phyloP scores from a whole-genome alignment of 345 rosid species.

The Aquilaria yunnanensis region DNA sequence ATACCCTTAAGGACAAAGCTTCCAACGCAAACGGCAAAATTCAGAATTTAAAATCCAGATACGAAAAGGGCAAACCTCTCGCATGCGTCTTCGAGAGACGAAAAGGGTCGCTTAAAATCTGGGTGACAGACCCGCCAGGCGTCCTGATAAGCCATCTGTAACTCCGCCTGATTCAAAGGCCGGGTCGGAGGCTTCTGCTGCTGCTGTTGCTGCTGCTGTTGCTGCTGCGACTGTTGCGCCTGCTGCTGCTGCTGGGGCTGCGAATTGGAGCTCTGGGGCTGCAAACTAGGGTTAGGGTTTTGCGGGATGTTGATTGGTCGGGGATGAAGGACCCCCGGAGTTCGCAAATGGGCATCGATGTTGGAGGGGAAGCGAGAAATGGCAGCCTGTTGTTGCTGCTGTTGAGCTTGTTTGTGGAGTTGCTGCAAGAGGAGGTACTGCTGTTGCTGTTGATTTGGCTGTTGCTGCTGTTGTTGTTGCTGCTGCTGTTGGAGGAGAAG shows the following conservation, averaged over 20 bases:
- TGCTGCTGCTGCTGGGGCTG: constrained; percentile 19
- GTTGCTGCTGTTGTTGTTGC: constrained; percentile 38
- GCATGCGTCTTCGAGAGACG: constrained; percentile 88
- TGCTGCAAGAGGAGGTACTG: constrained; percentile 55
- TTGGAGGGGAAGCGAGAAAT: constrained; percentile 94
- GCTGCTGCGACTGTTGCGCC: constrained; percentile 16
- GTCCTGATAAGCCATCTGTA: constrained; percentile 90
- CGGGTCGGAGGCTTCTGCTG: constrained; percentile 47
- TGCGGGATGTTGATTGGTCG: constrained; percentile 35
- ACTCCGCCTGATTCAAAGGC: constrained; percentile 69
- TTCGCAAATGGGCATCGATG: constrained; percentile 74
- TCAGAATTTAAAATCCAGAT: neutral
- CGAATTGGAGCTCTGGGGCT: constrained; percentile 32
- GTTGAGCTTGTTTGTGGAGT: constrained; percentile 40
- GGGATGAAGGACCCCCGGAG: constrained; percentile 43
- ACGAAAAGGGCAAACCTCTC: constrained; percentile 52
- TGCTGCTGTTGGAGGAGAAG: constrained; percentile 23
- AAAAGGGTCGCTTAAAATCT: constrained; percentile 76
- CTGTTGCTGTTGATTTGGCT: constrained; percentile 54
- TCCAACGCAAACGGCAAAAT: neutral
- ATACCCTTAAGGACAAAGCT: neutral
- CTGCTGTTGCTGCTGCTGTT: constrained; percentile 27
- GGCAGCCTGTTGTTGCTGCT: constrained; percentile 74
- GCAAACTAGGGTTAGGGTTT: constrained; percentile 29
- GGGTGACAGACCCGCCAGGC: constrained; percentile 95